phyloP scores from a whole-genome alignment of 441 rosid species.

The Breynia disticha region DNA sequence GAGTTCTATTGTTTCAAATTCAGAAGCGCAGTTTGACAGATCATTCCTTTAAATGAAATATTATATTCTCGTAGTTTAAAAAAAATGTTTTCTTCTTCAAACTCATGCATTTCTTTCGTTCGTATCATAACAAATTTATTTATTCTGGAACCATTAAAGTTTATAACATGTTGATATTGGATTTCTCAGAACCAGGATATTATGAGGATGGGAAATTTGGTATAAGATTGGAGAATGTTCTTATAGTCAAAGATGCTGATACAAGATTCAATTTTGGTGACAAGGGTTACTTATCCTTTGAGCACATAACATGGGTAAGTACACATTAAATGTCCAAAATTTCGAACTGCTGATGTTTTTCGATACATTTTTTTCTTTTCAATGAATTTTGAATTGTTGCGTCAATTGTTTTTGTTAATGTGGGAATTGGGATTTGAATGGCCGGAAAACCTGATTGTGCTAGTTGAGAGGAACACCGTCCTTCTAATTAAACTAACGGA shows the following conservation, averaged over 20 bases:
- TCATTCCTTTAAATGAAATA: no score
- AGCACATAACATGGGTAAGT: constrained; percentile 96
- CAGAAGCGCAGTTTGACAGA: neutral
- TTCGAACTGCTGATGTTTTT: neutral
- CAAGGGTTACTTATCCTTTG: constrained; percentile 81
- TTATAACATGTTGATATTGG: constrained; percentile 3
- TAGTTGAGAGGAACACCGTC: no score
- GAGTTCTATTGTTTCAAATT: neutral
- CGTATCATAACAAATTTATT: neutral
- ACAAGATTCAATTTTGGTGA: constrained; percentile 81
- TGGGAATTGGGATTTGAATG: no score
- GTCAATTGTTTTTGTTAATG: no score
- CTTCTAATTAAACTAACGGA: no score
- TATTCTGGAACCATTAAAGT: constrained; percentile 4
- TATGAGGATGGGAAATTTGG: constrained; percentile 96
- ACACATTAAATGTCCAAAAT: neutral
- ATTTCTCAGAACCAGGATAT: constrained; percentile 83
- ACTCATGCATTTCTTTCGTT: no score
- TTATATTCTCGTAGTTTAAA: no score
- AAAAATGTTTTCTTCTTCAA: no score
- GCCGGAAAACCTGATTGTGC: no score
- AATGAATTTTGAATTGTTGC: no score
- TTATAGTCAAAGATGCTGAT: constrained; percentile 54
- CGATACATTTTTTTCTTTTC: neutral
- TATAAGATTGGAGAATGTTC: constrained; percentile 88